Evolutionary conservation across 75 land plant genomes (phyloP), one percentile per base, ranked within the genome.

Genomic region (Picea sitchensis): DNA sequence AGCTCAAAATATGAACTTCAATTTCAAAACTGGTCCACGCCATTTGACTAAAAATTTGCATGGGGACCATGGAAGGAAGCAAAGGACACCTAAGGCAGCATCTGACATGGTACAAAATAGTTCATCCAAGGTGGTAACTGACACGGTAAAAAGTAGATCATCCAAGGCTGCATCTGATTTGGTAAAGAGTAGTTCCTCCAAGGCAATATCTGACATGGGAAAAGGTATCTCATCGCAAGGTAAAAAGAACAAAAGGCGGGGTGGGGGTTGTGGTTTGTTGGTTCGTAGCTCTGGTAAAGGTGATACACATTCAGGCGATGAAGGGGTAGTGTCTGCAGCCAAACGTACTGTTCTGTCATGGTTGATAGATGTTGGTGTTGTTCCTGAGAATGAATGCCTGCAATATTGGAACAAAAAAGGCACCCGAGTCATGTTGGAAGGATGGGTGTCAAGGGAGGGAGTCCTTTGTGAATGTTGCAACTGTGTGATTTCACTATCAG

Each of bases 391-490:
- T 82, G 91, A 85, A 58, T 85, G 84, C 64, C 88, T 93, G 73
- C 87, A 79, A 26, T 93, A 88, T 80, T 88, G 89, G 90, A 88
- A 89, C 69, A 83, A 84, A 51, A 84, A 73, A 56, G 78, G 81
- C 12, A 85, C 85, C 0, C 30, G 79, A 26, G 76, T 83, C 8
- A 61, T 90, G 88, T 75, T 86, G 79, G 87, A 90, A 69, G 96
- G 96, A 2, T 81, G 82, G 86, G 84, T 94, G 57, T 87, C 89
- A 18, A 84, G 84, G 32, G 93, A 91, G 65, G 98, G 98, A 13
- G 91, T 95, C 71, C 85, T 84, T 47, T 95, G 98, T 80, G 81
- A 83, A 62, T 95, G 98, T 76, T 95, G 98, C 79, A 88, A 88
- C 80, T 88, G 85, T 76, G 84, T 90, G 18, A 85, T 92, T 67